Conservation (phyloP, 2,329 filamentous ascomycete species). For the Alternaria longipes region DNA sequence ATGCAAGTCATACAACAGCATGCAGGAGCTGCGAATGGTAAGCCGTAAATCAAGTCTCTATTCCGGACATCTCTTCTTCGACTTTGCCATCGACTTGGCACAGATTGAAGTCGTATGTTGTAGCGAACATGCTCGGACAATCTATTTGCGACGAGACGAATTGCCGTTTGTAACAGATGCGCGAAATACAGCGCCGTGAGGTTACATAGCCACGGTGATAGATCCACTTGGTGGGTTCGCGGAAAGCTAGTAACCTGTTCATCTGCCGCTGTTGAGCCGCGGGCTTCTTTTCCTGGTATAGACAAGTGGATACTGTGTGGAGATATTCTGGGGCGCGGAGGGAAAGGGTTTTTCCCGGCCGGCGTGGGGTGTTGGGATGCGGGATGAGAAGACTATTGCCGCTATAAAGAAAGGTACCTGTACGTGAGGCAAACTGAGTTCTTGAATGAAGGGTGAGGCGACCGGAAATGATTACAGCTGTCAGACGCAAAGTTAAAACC, state of each 20-base stretch:
- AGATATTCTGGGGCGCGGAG: constrained; percentile 20
- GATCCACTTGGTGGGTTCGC: constrained; percentile 15
- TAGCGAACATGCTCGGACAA: neutral
- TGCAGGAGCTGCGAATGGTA: constrained; percentile 8
- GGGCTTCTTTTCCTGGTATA: constrained; percentile 23
- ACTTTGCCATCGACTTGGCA: neutral
- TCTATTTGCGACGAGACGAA: neutral
- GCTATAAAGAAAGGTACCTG: neutral
- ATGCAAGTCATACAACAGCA: constrained; percentile 18
- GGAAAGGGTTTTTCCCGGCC: constrained; percentile 16
- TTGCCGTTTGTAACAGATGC: neutral
- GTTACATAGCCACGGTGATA: constrained; percentile 10
- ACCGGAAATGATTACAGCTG: neutral
- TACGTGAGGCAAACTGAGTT: neutral
- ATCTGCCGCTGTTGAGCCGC: constrained; percentile 31
- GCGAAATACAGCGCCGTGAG: constrained; percentile 2
- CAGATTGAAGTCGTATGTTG: neutral
- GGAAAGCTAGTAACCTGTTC: constrained; percentile 6
- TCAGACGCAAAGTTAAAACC: neutral
- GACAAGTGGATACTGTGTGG: constrained; percentile 31
- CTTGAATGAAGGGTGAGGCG: neutral
- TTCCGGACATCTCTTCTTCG: neutral
- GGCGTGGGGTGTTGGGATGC: constrained; percentile 12
- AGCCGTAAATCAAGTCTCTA: neutral
- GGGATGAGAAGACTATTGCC: neutral